These are phyloP conservation scores for Ogataea hybrid DNA, from an alignment of 1,139 yeast genomes.

Conservation along the genomic window DNA sequence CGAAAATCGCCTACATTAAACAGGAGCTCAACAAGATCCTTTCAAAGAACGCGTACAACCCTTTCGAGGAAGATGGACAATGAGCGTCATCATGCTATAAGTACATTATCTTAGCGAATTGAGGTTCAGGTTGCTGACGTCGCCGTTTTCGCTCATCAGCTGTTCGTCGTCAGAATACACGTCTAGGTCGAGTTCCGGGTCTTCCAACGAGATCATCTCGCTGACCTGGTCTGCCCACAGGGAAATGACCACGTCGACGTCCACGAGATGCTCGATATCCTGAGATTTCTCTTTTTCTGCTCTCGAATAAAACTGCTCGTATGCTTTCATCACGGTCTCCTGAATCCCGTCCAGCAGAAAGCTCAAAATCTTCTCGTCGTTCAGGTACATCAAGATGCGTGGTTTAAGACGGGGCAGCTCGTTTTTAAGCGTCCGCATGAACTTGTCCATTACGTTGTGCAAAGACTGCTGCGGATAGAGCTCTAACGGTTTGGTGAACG, in stretches of 20 bases:
- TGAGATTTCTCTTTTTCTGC: constrained; percentile 20
- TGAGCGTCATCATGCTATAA: not conserved
- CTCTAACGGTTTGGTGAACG: constrained; percentile 29
- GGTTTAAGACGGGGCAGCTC: constrained; percentile 56
- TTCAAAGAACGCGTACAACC: constrained; percentile 81
- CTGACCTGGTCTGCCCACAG: constrained; percentile 47
- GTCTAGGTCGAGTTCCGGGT: constrained; percentile 12
- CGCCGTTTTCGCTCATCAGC: constrained; percentile 21
- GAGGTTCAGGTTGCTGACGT: constrained; percentile 21
- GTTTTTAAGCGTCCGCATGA: constrained; percentile 48
- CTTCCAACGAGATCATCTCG: constrained; percentile 27
- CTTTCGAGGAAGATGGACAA: constrained; percentile 66
- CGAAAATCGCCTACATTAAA: constrained; percentile 73
- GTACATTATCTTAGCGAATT: constrained; percentile 12
- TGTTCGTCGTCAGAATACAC: constrained; percentile 13
- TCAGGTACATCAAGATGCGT: constrained; percentile 47
- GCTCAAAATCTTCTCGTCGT: constrained; percentile 39
- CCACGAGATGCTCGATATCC: constrained; percentile 41
- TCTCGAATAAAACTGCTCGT: constrained; percentile 42
- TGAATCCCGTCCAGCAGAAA: constrained; percentile 59
- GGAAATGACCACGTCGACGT: constrained; percentile 53
- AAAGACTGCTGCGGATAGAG: constrained; percentile 27
- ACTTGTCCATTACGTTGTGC: constrained; percentile 36
- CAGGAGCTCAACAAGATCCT: constrained; percentile 70
- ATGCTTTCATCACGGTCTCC: constrained; percentile 49